phyloP scores from a whole-genome alignment of 1,284 basidiomycete genomes.

The Boletus smithii region DNA sequence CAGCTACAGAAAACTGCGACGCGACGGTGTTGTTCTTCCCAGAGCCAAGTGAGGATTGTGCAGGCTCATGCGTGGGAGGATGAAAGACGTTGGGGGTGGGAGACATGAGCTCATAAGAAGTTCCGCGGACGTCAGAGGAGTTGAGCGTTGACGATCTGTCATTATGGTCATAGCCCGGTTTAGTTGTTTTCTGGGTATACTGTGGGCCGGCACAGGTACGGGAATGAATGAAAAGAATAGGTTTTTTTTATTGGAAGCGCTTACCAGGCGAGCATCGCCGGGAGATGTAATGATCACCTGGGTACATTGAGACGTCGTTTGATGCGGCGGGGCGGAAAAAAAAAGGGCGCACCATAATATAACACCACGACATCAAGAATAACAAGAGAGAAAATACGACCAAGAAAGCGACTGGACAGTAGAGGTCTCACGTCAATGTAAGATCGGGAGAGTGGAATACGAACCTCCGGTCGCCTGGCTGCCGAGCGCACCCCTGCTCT shows the following conservation, averaged over 20 bases:
- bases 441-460: constrained; percentile 24
- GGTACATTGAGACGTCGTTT: neutral
- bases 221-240: constrained; percentile 9
- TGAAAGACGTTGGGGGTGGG: constrained; percentile 18
- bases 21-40: constrained; percentile 17
- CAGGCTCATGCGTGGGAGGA: constrained; percentile 15
- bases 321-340: neutral
- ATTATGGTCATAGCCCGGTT: constrained; percentile 23
- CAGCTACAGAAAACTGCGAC: constrained; percentile 10
- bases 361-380: constrained; percentile 56
- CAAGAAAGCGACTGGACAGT: constrained; percentile 46
- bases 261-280: constrained; percentile 53
- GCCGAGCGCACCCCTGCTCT: constrained; percentile 37
- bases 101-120: constrained; percentile 29
- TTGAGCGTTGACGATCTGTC: constrained; percentile 21
- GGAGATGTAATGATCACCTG: constrained; percentile 53
- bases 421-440: constrained; percentile 4
- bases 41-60: constrained; percentile 26
- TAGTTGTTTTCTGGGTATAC: constrained; percentile 24
- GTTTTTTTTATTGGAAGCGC: constrained; percentile 19
- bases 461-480: constrained; percentile 47
- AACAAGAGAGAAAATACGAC: constrained; percentile 48
- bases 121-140: constrained; percentile 27
- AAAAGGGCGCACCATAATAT: constrained; percentile 42
- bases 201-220: constrained; percentile 8